phyloP scores from a whole-genome alignment of 23 red algal genomes.

The Pyropia haitanensis region DNA sequence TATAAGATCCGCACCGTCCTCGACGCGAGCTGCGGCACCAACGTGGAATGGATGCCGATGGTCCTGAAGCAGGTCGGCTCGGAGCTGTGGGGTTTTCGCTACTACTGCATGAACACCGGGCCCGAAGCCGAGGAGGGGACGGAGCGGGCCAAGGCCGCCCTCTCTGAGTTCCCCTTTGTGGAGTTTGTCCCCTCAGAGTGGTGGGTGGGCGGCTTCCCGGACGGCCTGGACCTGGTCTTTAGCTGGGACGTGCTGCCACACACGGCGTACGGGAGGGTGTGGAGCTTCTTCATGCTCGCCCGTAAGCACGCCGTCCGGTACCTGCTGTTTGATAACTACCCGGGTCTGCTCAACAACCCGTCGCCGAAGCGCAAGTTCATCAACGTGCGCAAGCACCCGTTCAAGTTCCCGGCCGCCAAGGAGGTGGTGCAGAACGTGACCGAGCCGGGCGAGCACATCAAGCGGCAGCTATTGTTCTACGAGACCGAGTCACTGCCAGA shows the following conservation, averaged over 20 bases:
- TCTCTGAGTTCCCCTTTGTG: slow-evolving; percentile 26
- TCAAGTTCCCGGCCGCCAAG: slow-evolving; percentile 62
- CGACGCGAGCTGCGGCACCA: slow-evolving; percentile 42
- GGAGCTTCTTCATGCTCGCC: slow-evolving; percentile 56
- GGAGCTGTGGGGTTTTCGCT: slow-evolving; percentile 63
- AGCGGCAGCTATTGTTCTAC: slow-evolving; percentile 58
- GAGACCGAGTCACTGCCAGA: slow-evolving; percentile 39
- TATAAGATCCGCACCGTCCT: slow-evolving; percentile 54
- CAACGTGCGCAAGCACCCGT: slow-evolving; percentile 65
- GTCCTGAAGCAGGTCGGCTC: slow-evolving; percentile 29
- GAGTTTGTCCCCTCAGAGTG: slow-evolving; percentile 41
- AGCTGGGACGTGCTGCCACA: slow-evolving; percentile 55
- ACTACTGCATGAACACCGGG: slow-evolving; percentile 31
- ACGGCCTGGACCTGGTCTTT: slow-evolving; percentile 50
- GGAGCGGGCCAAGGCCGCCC: slow-evolving; percentile 25
- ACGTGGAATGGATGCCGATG: slow-evolving; percentile 31
- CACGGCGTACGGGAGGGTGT: slow-evolving; percentile 55
- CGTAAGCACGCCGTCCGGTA: slow-evolving; percentile 44
- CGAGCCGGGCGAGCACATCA: slow-evolving; percentile 59
- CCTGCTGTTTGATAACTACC: slow-evolving; percentile 69
- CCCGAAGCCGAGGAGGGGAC: not conserved
- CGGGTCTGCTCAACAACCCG: slow-evolving; percentile 56
- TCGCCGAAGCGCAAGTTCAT: slow-evolving; percentile 64
- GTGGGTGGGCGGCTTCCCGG: slow-evolving; percentile 48
- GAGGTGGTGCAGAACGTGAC: slow-evolving; percentile 66